Conservation (phyloP, 176 grass and related monocot genomes). For the Neostapfia colusana region DNA sequence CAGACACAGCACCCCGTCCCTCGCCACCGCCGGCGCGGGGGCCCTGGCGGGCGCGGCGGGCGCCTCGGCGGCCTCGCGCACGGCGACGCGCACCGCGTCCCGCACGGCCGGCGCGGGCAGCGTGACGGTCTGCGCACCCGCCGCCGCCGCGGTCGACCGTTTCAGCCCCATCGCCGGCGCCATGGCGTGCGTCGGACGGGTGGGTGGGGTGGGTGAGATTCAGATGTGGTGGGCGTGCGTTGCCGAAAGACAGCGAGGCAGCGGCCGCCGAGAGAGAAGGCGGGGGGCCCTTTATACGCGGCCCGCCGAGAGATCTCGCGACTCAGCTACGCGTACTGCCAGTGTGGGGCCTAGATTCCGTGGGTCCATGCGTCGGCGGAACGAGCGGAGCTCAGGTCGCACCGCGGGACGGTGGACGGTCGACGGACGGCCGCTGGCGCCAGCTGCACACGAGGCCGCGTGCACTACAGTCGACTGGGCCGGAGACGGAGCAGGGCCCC, state of each 20-base stretch:
- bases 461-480: background rate
- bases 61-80: slow-evolving; percentile 35
- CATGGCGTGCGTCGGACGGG: slow-evolving; percentile 49
- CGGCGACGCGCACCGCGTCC: slow-evolving; percentile 55
- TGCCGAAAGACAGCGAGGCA: slow-evolving; percentile 48
- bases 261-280: background rate
- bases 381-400: no score
- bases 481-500: rapidly evolving
- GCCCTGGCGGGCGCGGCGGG: slow-evolving; percentile 36
- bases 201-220: slow-evolving; percentile 28
- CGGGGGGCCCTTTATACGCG: background rate
- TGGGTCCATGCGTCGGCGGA: background rate
- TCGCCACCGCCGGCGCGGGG: slow-evolving; percentile 30
- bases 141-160: slow-evolving; percentile 51
- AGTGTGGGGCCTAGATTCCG: rapidly evolving
- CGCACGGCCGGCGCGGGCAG: slow-evolving; percentile 51
- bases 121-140: slow-evolving; percentile 54
- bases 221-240: slow-evolving; percentile 38
- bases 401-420: background rate
- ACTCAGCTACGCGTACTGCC: background rate
- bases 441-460: slow-evolving; percentile 19
- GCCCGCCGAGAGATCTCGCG: background rate
- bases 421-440: slow-evolving; percentile 32
- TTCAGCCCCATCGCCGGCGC: slow-evolving; percentile 80
- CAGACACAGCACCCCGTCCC: slow-evolving; percentile 60